Conservation (phyloP, 1,284 basidiomycete genomes). For the Testicularia cyperi region DNA sequence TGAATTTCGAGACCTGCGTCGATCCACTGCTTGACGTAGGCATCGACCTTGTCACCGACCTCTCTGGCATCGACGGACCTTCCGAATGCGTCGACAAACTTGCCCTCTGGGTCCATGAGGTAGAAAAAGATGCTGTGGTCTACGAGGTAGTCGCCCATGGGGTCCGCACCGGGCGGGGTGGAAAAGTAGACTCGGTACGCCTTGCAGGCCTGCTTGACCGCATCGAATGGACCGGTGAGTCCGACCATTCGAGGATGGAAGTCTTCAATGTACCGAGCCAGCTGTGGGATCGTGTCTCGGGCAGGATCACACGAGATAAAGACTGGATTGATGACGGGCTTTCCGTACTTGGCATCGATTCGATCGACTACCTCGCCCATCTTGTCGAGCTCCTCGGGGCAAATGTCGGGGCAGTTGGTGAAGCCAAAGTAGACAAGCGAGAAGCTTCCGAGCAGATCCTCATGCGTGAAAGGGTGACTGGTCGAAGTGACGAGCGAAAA, state of each 20-base stretch:
- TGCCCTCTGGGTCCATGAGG: conserved; percentile 89
- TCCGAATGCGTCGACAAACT: conserved; percentile 96
- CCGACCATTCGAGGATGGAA: conserved; percentile 91
- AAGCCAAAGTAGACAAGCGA: conserved; percentile 79
- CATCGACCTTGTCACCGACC: conserved; percentile 66
- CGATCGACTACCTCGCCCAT: conserved; percentile 78
- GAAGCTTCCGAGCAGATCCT: conserved; percentile 76
- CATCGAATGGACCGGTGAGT: conserved; percentile 81
- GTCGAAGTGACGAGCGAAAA: conserved; percentile 65
- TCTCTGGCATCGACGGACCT: conserved; percentile 75
- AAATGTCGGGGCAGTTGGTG: conserved; percentile 85
- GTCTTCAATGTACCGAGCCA: conserved; percentile 63
- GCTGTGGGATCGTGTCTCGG: conserved; percentile 72
- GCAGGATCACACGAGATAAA: conserved; percentile 97
- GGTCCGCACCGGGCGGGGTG: conserved; percentile 78
- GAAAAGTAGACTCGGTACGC: conserved; percentile 94
- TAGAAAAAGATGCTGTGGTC: conserved; percentile 83
- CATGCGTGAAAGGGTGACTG: conserved; percentile 70
- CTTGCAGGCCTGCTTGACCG: conserved; percentile 85
- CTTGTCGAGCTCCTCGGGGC: conserved; percentile 97
- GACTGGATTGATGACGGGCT: conserved; percentile 66
- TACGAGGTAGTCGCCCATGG: conserved; percentile 86
- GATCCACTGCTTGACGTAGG: conserved; percentile 65
- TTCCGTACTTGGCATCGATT: conserved; percentile 66
- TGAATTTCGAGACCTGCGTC: conserved; percentile 41